phyloP scores from a whole-genome alignment of 805 yeast genomes.

The Torulaspora quercuum region DNA sequence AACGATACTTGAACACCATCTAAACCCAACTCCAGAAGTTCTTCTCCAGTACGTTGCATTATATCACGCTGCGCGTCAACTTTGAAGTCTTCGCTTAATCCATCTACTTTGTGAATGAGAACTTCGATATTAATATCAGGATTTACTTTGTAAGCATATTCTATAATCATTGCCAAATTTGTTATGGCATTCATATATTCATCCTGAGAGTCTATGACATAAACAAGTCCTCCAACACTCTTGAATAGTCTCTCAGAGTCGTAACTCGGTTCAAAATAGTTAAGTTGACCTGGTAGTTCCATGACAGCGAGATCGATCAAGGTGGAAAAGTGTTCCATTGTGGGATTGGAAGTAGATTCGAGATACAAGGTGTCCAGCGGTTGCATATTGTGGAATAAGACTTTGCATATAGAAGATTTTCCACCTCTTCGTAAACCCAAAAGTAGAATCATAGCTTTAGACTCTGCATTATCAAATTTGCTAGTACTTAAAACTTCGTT shows the following conservation, averaged over 20 bases:
- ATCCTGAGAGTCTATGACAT: conserved; percentile 93
- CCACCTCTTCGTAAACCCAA: conserved; percentile 93
- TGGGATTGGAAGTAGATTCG: conserved; percentile 86
- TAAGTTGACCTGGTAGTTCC: conserved; percentile 93
- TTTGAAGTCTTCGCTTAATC: conserved; percentile 87
- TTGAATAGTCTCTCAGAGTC: conserved; percentile 75
- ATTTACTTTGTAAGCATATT: conserved; percentile 78
- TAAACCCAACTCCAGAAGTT: conserved; percentile 78
- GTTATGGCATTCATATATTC: conserved; percentile 91
- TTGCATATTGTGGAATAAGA: conserved; percentile 93
- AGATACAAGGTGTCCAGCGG: conserved; percentile 88
- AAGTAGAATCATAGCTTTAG: conserved; percentile 75
- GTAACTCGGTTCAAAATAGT: conserved; percentile 79
- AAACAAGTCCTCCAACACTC: conserved; percentile 84
- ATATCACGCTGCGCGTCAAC: conserved; percentile 94
- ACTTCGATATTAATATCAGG: conserved; percentile 88
- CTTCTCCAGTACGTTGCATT: conserved; percentile 94
- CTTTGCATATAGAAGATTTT: conserved; percentile 92
- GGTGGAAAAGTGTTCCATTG: conserved; percentile 78
- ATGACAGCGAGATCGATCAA: conserved; percentile 82
- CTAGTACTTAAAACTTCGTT: conserved; percentile 1
- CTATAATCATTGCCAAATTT: conserved; percentile 81
- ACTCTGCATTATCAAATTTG: conserved; percentile 35
- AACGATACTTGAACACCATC: conserved; percentile 90
- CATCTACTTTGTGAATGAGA: conserved; percentile 92